Percentiles rank a stretch among this genome's conserved stretches.
Conservation (phyloP, 371 early-diverging fungal genomes). For the Mucor sp. region DNA sequence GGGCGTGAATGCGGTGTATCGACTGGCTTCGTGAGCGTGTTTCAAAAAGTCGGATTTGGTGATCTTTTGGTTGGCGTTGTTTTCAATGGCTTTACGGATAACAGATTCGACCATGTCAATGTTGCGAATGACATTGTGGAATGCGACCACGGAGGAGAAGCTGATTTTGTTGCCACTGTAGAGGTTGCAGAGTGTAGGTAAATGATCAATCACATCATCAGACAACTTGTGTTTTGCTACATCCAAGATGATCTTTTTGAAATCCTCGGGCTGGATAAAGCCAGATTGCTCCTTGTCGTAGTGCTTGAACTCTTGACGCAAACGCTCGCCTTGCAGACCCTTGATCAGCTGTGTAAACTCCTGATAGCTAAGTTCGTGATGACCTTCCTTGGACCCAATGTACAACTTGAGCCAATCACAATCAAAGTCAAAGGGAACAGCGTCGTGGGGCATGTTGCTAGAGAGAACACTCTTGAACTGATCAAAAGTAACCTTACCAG, state of each 20-base stretch:
- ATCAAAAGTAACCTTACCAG: slow-evolving; percentile 66
- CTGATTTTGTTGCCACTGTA: slow-evolving; percentile 59
- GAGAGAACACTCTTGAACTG: slow-evolving; percentile 71
- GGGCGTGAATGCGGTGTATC: slow-evolving; percentile 75
- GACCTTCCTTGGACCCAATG: slow-evolving; percentile 62
- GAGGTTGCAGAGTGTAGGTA: slow-evolving; percentile 68
- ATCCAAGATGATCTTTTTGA: slow-evolving; percentile 67
- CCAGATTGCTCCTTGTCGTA: slow-evolving; percentile 72
- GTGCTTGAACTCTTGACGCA: slow-evolving; percentile 79
- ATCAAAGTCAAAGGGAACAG: slow-evolving; percentile 73
- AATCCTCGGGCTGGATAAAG: slow-evolving; percentile 66
- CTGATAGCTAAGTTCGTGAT: slow-evolving; percentile 66
- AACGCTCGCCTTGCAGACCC: slow-evolving; percentile 77
- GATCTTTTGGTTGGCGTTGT: slow-evolving; percentile 58
- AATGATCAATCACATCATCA: slow-evolving; percentile 68
- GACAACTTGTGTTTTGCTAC: slow-evolving; percentile 74
- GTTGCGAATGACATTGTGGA: slow-evolving; percentile 75
- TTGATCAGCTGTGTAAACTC: slow-evolving; percentile 84
- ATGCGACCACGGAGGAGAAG: slow-evolving; percentile 68
- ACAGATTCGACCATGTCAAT: slow-evolving; percentile 75
- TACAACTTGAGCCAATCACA: slow-evolving; percentile 76
- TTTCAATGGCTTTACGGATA: slow-evolving; percentile 58
- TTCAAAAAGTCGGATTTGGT: slow-evolving; percentile 66
- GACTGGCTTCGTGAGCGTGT: slow-evolving; percentile 59
- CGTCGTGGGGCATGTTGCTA: slow-evolving; percentile 57